Conservation (phyloP, 2,329 filamentous ascomycete species). For the Penicillium sp. region DNA sequence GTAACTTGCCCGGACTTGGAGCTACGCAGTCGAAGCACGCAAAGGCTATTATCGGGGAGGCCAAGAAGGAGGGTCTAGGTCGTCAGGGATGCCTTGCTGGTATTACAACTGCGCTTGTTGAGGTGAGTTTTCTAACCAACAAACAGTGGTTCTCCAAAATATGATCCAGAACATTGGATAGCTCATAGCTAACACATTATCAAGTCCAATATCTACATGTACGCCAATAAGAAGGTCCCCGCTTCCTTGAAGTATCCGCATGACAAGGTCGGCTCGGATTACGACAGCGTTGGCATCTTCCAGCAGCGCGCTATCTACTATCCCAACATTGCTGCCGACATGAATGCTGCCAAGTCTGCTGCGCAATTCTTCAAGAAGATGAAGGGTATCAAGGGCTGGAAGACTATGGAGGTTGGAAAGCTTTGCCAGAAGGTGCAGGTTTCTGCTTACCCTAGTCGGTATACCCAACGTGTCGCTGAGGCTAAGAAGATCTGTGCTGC, state of each 20-base stretch:
- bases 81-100: constrained; percentile 21
- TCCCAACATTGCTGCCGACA: constrained; percentile 21
- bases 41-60: constrained; percentile 19
- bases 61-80: constrained; percentile 17
- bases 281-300: constrained; percentile 27
- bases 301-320: constrained; percentile 24
- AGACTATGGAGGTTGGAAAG: constrained; percentile 20
- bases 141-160: no score
- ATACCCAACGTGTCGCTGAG: constrained; percentile 12
- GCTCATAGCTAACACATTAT: background rate
- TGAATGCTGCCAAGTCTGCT: constrained; percentile 20
- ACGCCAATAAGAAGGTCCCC: constrained; percentile 20
- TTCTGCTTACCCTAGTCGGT: constrained; percentile 19
- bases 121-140: constrained; percentile 8
- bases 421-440: constrained; percentile 24
- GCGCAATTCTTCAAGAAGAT: constrained; percentile 22
- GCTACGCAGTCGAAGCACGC: constrained; percentile 21
- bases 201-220: constrained; percentile 19
- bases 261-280: constrained; percentile 20
- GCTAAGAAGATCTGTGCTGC: constrained; percentile 17
- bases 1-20: constrained; percentile 16
- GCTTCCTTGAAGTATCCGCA: constrained; percentile 22
- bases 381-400: constrained; percentile 20
- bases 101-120: constrained; percentile 23
- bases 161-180: no score